phyloP scores from a whole-genome alignment of 805 yeast species.

The Deakozyma indianensis region DNA sequence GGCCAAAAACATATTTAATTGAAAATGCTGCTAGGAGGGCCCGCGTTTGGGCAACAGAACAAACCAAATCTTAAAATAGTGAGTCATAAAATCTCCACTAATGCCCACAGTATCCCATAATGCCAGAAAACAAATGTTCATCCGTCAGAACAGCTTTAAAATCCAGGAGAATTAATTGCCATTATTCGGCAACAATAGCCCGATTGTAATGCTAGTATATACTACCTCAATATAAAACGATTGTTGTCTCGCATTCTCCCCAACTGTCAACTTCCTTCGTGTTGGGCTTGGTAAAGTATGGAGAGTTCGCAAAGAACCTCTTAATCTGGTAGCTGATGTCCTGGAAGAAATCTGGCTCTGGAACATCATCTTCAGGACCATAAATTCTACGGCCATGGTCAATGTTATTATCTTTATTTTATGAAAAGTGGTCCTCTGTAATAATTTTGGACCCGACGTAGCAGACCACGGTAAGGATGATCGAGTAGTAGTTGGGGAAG shows the following conservation, averaged over 20 bases:
- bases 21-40: too few species aligned
- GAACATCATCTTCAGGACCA: neutral
- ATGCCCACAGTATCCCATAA: neutral
- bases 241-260: neutral
- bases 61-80: neutral
- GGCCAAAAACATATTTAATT: neutral
- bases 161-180: too few species aligned
- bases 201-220: too few species aligned
- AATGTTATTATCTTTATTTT: neutral
- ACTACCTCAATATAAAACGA: too few species aligned
- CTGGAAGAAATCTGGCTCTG: neutral
- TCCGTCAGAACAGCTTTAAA: neutral
- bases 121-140: neutral
- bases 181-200: too few species aligned
- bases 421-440: slow-evolving; percentile 5
- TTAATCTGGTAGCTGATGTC: neutral
- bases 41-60: too few species aligned
- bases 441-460: slow-evolving; percentile 32
- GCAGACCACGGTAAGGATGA: slow-evolving; percentile 12
- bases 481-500: slow-evolving; percentile 31
- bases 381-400: neutral
- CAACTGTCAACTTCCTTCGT: neutral
- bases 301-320: neutral
- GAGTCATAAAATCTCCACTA: too few species aligned
- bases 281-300: neutral